phyloP scores from a whole-genome alignment of 1,284 basidiomycete genomes.

The Kalmanozyma brasiliensis region DNA sequence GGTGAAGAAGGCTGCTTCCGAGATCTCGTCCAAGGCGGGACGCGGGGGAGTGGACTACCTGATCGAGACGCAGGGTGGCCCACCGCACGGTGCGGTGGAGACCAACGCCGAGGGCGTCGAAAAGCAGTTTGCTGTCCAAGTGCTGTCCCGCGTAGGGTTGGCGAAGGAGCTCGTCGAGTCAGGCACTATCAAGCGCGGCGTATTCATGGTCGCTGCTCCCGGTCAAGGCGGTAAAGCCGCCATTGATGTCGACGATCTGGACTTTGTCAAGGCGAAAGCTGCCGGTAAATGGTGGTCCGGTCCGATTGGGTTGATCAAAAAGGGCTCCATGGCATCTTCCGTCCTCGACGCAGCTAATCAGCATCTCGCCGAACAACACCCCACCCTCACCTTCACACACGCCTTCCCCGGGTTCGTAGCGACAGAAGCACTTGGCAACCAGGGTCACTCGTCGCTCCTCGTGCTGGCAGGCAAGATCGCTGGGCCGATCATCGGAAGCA shows the following conservation, averaged over 20 bases:
- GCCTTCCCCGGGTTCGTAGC: conserved; percentile 59
- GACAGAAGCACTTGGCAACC: conserved; percentile 62
- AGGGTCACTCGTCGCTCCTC: conserved; percentile 61
- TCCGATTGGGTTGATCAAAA: conserved; percentile 29
- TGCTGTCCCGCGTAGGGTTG: conserved; percentile 67
- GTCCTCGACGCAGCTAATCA: conserved; percentile 50
- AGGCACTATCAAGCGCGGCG: conserved; percentile 61
- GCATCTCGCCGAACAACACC: conserved; percentile 40
- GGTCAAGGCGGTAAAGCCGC: conserved; percentile 40
- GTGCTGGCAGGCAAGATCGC: conserved; percentile 46
- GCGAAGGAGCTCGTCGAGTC: conserved; percentile 63
- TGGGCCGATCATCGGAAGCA: conserved; percentile 24
- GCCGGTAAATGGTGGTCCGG: conserved; percentile 45
- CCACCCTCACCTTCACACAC: conserved; percentile 54
- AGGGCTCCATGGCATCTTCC: conserved; percentile 34
- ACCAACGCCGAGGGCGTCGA: conserved; percentile 49
- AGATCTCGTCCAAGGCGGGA: conserved; percentile 51
- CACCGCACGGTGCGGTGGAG: conserved; percentile 28
- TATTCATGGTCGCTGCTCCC: conserved; percentile 65
- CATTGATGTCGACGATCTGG: conserved; percentile 62
- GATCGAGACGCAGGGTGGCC: conserved; percentile 66
- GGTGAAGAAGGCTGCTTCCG: conserved; percentile 52
- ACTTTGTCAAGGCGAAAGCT: conserved; percentile 46
- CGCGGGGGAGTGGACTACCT: conserved; percentile 66
- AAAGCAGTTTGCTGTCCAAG: conserved; percentile 66